phyloP scores from a whole-genome alignment of 768 basidiomycete species.

The Calocybe indica region DNA sequence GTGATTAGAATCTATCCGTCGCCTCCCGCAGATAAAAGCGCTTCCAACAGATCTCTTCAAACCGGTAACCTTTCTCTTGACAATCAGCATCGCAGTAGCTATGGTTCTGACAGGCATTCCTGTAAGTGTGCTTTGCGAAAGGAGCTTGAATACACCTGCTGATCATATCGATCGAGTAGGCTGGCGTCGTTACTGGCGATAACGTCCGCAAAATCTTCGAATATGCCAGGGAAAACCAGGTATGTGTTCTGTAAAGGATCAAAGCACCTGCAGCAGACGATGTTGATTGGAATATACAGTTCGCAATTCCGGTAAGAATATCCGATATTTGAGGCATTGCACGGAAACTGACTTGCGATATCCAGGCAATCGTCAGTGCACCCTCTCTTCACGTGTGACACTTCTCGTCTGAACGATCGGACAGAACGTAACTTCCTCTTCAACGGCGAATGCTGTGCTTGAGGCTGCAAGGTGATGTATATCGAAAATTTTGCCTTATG shows the following conservation, averaged over 20 bases:
- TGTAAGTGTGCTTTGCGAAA: conserved; percentile 35
- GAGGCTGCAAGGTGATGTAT: conserved; percentile 80
- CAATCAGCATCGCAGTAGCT: no score
- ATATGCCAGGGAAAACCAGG: conserved; percentile 86
- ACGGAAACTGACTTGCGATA: conserved; percentile 2
- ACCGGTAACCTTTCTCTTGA: no score
- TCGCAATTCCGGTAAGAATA: conserved; percentile 76
- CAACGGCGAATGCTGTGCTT: conserved; percentile 87
- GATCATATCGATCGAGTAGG: conserved; percentile 33
- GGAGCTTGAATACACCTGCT: conserved; percentile 3
- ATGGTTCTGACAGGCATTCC: conserved; percentile 74
- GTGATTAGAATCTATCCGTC: no score
- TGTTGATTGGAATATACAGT: conserved; percentile 34
- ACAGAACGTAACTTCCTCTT: conserved; percentile 96
- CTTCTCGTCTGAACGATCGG: conserved; percentile 5
- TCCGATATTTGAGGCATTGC: background rate
- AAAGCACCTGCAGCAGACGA: conserved; percentile 1
- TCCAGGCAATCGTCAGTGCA: conserved; percentile 71
- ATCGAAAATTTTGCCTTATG: conserved; percentile 4
- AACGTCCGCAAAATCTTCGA: conserved; percentile 94
- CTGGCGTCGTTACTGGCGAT: conserved; percentile 94
- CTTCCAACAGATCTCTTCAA: no score
- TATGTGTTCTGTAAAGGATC: conserved; percentile 25
- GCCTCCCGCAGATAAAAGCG: no score
- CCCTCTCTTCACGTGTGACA: conserved; percentile 4